These are phyloP conservation scores for Nannizziopsis arthrosporioides DNA, from an alignment of 2,329 filamentous ascomycete species.

Conservation along the genomic window DNA sequence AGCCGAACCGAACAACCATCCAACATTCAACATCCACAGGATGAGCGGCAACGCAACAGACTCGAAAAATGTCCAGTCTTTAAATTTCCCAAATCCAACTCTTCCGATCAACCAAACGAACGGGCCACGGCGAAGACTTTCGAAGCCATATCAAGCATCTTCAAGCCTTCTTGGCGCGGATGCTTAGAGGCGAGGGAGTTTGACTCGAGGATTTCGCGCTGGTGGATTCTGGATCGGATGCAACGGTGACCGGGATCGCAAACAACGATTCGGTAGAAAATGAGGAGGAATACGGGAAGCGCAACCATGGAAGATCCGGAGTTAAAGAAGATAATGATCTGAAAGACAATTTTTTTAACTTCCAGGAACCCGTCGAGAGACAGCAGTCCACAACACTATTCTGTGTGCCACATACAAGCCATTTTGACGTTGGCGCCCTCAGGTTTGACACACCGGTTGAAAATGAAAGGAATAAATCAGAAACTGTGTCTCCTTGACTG, in stretches of 20 bases:
- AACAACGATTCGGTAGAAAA: background rate
- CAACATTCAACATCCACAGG: too few species aligned
- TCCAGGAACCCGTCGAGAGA: constrained; percentile 4
- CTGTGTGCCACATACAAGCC: background rate
- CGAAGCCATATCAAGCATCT: constrained; percentile 6
- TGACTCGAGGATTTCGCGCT: background rate
- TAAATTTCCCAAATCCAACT: too few species aligned
- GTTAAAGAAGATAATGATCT: too few species aligned
- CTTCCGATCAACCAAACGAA: background rate
- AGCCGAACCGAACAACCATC: too few species aligned
- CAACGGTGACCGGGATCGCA: constrained; percentile 6
- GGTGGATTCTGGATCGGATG: background rate
- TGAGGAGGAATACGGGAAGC: background rate
- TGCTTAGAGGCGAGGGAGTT: background rate
- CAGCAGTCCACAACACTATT: background rate
- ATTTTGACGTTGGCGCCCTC: too few species aligned
- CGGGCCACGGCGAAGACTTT: background rate
- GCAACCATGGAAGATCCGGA: background rate
- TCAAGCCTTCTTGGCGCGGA: constrained; percentile 10
- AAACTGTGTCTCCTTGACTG: too few species aligned
- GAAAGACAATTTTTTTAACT: background rate
- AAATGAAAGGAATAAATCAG: too few species aligned
- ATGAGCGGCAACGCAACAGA: too few species aligned
- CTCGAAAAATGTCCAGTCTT: too few species aligned
- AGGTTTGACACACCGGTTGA: too few species aligned